Evolutionary conservation across 768 basidiomycete species (phyloP), one percentile per base, ranked within the genome.

Genomic region (Cantharellus cinnabarinus): DNA sequence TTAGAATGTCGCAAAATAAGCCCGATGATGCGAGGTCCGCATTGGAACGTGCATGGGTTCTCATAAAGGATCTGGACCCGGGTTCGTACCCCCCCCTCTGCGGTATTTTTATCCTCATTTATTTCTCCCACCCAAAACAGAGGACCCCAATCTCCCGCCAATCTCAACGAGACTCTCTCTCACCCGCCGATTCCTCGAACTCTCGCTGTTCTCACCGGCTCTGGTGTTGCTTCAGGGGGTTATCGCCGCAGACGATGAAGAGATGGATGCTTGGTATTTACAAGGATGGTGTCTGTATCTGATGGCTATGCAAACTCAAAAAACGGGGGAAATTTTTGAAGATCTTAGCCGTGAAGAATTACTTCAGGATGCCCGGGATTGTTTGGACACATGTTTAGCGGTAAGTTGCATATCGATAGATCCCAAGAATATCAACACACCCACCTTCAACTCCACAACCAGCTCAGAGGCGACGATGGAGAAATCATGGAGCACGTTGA

Each of bases 261-360:
- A 88, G 58, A 82, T 90, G 7, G 89, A 93, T 64, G 90, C 83
- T 1, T 93, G 90, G 82, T 94, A 94, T 67, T 78, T 94, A 38
- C 89, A 93, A 69, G 90, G 89, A 58, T 95, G 89, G 89, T 84
- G 85, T 63, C 89, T 87, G 74, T 89, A 81, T 72, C 71, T 93
- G 52, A 81, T 86, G 78, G 77, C 80, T 0, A 83, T 85, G 67
- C 77, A 82, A 61, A 79, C 79, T 4, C 75, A 78, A 61, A 80
- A 83, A 64, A 76, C 70, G 7, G 75, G 74, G 20, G 75, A 69
- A 42, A 66, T 64, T 15, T 61, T 73, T 3, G 73, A 69, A 42
- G 73, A 65, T 5, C 62, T 71, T 10, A 64, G 76, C 41, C 85
- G 83, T 79, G 75, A 84, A 66, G 88, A 91, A 62, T 79, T 90